Evolutionary conservation across 768 basidiomycete genomes (phyloP).

Genomic region (Auricularia sp.): DNA sequence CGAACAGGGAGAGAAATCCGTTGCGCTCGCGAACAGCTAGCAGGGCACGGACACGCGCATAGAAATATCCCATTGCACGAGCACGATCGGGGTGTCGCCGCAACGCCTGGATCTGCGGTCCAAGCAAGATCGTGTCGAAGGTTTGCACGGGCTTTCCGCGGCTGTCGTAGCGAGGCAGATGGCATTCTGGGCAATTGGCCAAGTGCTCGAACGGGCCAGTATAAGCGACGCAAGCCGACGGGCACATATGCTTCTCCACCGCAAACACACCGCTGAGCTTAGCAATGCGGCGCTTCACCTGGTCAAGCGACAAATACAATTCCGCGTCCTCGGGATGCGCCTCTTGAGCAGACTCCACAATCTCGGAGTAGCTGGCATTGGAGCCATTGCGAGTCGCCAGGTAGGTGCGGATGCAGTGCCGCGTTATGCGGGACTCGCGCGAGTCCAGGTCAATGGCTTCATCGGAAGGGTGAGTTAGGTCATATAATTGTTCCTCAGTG

Average conservation of each 20-base stretch:
- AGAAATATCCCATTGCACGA: constrained; percentile 16
- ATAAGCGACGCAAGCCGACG: constrained; percentile 30
- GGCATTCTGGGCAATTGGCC: constrained; percentile 23
- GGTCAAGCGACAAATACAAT: constrained; percentile 18
- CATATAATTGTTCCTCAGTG: too few relatives aligned
- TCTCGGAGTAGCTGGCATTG: too few relatives aligned
- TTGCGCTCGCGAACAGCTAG: too few relatives aligned
- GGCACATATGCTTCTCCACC: constrained; percentile 32
- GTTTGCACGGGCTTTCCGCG: constrained; percentile 12
- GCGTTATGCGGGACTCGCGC: too few relatives aligned
- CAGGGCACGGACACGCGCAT: background rate
- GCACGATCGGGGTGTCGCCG: constrained; percentile 16
- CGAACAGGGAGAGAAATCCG: background rate
- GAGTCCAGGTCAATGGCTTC: too few relatives aligned
- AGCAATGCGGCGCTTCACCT: constrained; percentile 18
- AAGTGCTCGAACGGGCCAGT: constrained; percentile 25
- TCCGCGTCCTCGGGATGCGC: too few relatives aligned
- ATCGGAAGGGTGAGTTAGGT: too few relatives aligned
- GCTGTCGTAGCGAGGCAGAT: constrained; percentile 19
- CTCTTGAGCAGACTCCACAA: too few relatives aligned
- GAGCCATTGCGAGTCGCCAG: too few relatives aligned
- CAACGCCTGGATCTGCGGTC: constrained; percentile 34
- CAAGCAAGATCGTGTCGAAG: constrained; percentile 29
- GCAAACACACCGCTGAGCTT: constrained; percentile 26
- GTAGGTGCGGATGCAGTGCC: too few relatives aligned